A percentile compares a stretch with the other conserved stretches of the same genome.
Evolutionary conservation across 176 grass and related monocot species (phyloP).

Genomic region (Avena sativa): DNA sequence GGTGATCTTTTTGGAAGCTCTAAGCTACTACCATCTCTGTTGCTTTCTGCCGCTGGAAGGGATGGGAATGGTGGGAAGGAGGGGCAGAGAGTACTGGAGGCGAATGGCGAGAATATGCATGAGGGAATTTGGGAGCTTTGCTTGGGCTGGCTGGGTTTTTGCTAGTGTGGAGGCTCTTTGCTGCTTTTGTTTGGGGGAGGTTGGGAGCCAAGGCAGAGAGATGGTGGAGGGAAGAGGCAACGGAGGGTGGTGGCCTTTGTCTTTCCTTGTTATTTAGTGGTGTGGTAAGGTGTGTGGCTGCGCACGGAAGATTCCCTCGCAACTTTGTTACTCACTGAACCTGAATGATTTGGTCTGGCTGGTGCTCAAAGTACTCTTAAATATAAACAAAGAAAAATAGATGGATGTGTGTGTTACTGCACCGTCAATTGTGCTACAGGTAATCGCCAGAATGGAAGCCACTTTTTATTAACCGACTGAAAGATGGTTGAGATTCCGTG

Average conservation of each 20-base stretch:
- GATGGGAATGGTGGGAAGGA: background rate
- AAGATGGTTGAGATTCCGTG: background rate
- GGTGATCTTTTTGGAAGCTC: slow-evolving; percentile 33
- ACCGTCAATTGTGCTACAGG: background rate
- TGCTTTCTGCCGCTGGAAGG: slow-evolving; percentile 36
- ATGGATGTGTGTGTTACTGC: background rate
- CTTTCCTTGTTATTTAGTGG: slow-evolving; percentile 47
- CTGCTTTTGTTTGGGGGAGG: slow-evolving; percentile 29
- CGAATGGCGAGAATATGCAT: background rate
- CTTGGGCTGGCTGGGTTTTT: slow-evolving; percentile 20
- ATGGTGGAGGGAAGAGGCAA: slow-evolving; percentile 36
- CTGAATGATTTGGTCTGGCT: slow-evolving; percentile 30
- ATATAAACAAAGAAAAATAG: background rate
- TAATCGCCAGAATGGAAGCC: background rate
- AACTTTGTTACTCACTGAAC: slow-evolving; percentile 39
- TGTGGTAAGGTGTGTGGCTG: slow-evolving; percentile 40
- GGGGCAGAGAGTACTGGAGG: too few species aligned
- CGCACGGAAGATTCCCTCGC: slow-evolving; percentile 44
- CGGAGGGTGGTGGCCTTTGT: slow-evolving; percentile 27
- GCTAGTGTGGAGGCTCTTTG: slow-evolving; percentile 24
- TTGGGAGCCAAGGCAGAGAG: background rate
- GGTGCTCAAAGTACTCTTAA: background rate
- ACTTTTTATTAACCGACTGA: background rate
- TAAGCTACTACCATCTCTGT: background rate
- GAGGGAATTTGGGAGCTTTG: slow-evolving; percentile 2